These are phyloP conservation scores for Boletus rubropictus DNA, from an alignment of 768 basidiomycete species.

Conservation along the genomic window DNA sequence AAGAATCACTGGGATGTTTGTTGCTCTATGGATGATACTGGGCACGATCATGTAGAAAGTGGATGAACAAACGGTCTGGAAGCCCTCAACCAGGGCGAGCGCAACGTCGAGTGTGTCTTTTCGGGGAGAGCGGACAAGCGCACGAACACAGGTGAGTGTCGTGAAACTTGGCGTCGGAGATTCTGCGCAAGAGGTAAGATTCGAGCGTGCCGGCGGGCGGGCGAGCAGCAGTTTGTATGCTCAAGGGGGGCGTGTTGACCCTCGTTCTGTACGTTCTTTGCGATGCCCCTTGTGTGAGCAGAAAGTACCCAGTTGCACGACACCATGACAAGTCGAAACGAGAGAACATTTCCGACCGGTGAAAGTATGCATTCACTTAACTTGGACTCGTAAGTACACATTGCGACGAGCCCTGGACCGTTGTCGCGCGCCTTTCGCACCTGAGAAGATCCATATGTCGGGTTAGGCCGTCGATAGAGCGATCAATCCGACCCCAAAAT, in stretches of 20 bases:
- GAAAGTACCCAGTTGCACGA: too few species aligned
- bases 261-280: neutral
- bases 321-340: too few species aligned
- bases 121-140: neutral
- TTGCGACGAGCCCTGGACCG: too few species aligned
- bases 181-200: slow-evolving; percentile 16
- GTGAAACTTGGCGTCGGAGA: slow-evolving; percentile 22
- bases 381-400: too few species aligned
- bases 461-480: neutral
- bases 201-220: slow-evolving; percentile 13
- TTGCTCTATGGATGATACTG: slow-evolving; percentile 16
- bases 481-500: neutral
- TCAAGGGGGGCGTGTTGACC: neutral
- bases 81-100: too few species aligned
- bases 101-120: too few species aligned
- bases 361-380: too few species aligned
- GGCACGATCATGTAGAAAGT: slow-evolving; percentile 39
- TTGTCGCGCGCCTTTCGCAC: neutral
- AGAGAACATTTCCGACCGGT: too few species aligned
- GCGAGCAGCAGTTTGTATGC: neutral
- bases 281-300: neutral
- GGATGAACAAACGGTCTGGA: slow-evolving; percentile 15
- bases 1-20: neutral
- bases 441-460: neutral
- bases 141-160: slow-evolving; percentile 32